These are phyloP conservation scores for Paradendryphiella salina DNA, from an alignment of 2,329 filamentous ascomycete genomes.

Conservation along the genomic window DNA sequence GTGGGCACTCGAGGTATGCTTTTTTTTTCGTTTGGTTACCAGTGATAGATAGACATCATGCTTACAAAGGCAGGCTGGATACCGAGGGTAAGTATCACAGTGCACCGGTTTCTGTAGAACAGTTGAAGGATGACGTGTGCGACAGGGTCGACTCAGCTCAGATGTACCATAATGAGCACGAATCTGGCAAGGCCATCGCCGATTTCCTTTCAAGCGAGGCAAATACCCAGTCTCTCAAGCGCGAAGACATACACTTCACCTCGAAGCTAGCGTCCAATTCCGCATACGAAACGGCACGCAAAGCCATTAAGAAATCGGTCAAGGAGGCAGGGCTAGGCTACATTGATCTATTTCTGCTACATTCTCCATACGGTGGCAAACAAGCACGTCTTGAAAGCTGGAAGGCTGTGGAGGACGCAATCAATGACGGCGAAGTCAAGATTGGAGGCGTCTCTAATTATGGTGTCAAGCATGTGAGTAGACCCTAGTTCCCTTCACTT, in stretches of 20 bases:
- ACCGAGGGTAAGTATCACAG: slow-evolving; percentile 47
- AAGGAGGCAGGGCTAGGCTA: slow-evolving; percentile 70
- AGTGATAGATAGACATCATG: slow-evolving; percentile 10
- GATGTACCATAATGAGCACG: slow-evolving; percentile 72
- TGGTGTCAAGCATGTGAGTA: slow-evolving; percentile 69
- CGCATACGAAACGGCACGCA: slow-evolving; percentile 68
- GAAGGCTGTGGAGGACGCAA: slow-evolving; percentile 75
- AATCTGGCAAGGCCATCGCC: slow-evolving; percentile 67
- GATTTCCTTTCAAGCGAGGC: slow-evolving; percentile 56
- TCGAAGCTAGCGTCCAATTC: slow-evolving; percentile 73
- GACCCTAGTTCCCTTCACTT: slow-evolving; percentile 5
- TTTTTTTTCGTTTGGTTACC: slow-evolving; percentile 15
- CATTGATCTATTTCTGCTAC: slow-evolving; percentile 77
- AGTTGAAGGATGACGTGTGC: slow-evolving; percentile 27
- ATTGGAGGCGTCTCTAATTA: slow-evolving; percentile 79
- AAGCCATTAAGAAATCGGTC: slow-evolving; percentile 67
- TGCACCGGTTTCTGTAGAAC: slow-evolving; percentile 17
- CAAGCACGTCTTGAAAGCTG: slow-evolving; percentile 71
- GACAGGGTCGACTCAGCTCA: slow-evolving; percentile 61
- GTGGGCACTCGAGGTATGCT: slow-evolving; percentile 58
- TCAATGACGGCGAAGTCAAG: slow-evolving; percentile 69
- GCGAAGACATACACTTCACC: slow-evolving; percentile 77
- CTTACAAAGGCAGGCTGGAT: slow-evolving; percentile 49
- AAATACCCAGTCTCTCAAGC: slow-evolving; percentile 58
- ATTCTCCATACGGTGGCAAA: slow-evolving; percentile 76